These are phyloP conservation scores for Xerocomus brunneocitrinus DNA, from an alignment of 768 basidiomycete species.

Conservation along the genomic window DNA sequence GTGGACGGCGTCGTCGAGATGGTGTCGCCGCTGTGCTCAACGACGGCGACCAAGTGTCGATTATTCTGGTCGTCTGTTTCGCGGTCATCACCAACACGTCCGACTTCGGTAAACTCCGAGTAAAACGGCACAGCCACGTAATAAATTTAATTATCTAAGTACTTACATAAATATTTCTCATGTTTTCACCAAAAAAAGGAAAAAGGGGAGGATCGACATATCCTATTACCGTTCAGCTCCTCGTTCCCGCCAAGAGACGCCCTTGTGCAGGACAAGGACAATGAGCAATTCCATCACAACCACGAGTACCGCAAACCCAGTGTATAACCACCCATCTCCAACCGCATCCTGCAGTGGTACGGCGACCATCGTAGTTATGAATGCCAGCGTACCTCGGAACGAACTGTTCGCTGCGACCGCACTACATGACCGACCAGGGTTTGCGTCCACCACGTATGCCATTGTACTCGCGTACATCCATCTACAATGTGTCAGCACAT, in stretches of 20 bases:
- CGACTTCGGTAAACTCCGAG: slow-evolving; percentile 20
- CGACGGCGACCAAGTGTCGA: slow-evolving; percentile 18
- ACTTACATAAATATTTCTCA: not conserved
- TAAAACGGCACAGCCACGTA: slow-evolving; percentile 15
- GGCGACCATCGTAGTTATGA: slow-evolving; percentile 65
- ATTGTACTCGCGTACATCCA: slow-evolving; percentile 66
- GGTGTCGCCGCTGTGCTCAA: slow-evolving; percentile 6
- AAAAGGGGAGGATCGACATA: too few species aligned
- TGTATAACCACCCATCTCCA: slow-evolving; percentile 80
- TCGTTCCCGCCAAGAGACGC: slow-evolving; percentile 51
- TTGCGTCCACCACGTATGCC: slow-evolving; percentile 85
- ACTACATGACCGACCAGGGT: slow-evolving; percentile 70
- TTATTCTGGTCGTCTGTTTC: slow-evolving; percentile 21
- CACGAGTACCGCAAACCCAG: slow-evolving; percentile 57
- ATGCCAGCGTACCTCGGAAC: slow-evolving; percentile 67
- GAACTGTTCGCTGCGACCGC: slow-evolving; percentile 75
- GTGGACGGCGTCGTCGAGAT: slow-evolving; percentile 4
- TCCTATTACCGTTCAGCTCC: too few species aligned
- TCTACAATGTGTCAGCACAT: slow-evolving; percentile 26
- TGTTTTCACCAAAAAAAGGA: not conserved
- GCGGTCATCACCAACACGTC: slow-evolving; percentile 23
- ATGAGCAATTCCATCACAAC: slow-evolving; percentile 50
- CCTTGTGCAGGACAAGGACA: slow-evolving; percentile 57
- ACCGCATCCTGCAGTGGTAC: slow-evolving; percentile 70
- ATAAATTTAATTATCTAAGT: slow-evolving; percentile 2